Base-by-base conservation (phyloP, 176 grass and related monocot genomes). In the Zoysia pacifica region DNA sequence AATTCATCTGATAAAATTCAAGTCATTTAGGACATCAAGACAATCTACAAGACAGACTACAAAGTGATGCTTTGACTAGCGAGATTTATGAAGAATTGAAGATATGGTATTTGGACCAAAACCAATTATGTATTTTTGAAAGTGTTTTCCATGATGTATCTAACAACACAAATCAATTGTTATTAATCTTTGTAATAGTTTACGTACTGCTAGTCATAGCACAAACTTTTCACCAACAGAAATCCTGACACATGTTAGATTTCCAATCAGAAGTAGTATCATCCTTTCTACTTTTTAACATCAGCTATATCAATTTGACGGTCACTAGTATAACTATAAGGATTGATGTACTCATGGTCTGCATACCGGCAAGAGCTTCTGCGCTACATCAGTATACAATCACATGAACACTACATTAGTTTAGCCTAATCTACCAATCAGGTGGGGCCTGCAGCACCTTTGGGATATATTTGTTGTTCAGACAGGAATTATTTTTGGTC, bases 351-450 rank as follows among this genome's bases (percentile, higher is more conserved):
- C 14, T 61, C 18, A 68, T 79, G 64, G 19, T 28, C 38, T 10
- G 5, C 13, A 11, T 61, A 69, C 11, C 45, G 20, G 67, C 10
- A 79, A 15, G 40, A 78, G 67, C n/a, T 56, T 35, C 6, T 36
- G n/a, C 12, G 14, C 10, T 65, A 54, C 54, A 46, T 70, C 48
- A 72, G 39, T 79, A 72, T n/a, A 0, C 45, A 72, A 42, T 40
- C n/a, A 78, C 19, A 79, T 64, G 67, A 43, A 71, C 75, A 77
- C 46, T 78, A 45, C 71, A 83, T 6, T 70, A 78, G 45, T 38
- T 70, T 28, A 77, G 28, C 65, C 72, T 75, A 64, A 68, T 40
- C 62, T 40, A 72, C 56, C 70, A 19, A 61, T 51, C 70, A 43
- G 70, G 7, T 49, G 50, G 51, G 49, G 52, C 43, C 42, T 67